A percentile compares a stretch with the other conserved stretches of the same genome.
Conservation (phyloP, 2,329 filamentous ascomycete species). For the Neoarthrinium moseri region DNA sequence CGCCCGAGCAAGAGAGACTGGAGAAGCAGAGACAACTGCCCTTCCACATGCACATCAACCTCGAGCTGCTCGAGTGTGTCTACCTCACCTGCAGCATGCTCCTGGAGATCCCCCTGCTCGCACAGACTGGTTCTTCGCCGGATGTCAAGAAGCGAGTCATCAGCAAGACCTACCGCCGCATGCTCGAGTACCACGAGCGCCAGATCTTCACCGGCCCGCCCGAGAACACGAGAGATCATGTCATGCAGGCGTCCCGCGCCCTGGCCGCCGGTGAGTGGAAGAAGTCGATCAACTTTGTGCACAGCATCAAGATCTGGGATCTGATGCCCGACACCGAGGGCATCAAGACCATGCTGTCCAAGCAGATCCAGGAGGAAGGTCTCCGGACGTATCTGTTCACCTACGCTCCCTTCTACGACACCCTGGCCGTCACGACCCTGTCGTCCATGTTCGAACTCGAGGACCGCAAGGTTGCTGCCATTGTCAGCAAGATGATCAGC, state of each 20-base stretch:
- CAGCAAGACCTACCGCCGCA: slow-evolving; percentile 98
- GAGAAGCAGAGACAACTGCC: slow-evolving; percentile 97
- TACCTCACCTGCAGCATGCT: slow-evolving; percentile 99
- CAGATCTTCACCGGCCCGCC: slow-evolving; percentile 98
- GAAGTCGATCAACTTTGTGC: slow-evolving; percentile 89
- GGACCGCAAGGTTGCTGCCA: slow-evolving; percentile 84
- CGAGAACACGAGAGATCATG: slow-evolving; percentile 97
- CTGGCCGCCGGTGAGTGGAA: slow-evolving; percentile 98
- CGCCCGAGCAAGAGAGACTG: slow-evolving; percentile 94
- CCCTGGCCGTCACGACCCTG: slow-evolving; percentile 80
- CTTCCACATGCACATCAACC: slow-evolving; percentile 99
- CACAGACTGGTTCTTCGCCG: slow-evolving; percentile 93
- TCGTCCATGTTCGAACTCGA: slow-evolving; percentile 95
- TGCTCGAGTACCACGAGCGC: slow-evolving; percentile 98
- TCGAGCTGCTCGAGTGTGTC: slow-evolving; percentile 95
- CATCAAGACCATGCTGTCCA: slow-evolving; percentile 96
- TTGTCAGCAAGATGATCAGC: slow-evolving; percentile 99
- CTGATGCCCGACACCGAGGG: slow-evolving; percentile 89
- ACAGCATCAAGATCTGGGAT: slow-evolving; percentile 99
- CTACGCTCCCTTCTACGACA: slow-evolving; percentile 99
- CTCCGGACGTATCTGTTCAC: slow-evolving; percentile 98
- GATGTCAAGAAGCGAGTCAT: slow-evolving; percentile 97
- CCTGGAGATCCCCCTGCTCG: slow-evolving; percentile 93
- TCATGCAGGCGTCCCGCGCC: slow-evolving; percentile 98
- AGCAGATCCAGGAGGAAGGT: slow-evolving; percentile 98